phyloP scores from a whole-genome alignment of 192 early-diverging fungal species.

The Coemansia sp. region DNA sequence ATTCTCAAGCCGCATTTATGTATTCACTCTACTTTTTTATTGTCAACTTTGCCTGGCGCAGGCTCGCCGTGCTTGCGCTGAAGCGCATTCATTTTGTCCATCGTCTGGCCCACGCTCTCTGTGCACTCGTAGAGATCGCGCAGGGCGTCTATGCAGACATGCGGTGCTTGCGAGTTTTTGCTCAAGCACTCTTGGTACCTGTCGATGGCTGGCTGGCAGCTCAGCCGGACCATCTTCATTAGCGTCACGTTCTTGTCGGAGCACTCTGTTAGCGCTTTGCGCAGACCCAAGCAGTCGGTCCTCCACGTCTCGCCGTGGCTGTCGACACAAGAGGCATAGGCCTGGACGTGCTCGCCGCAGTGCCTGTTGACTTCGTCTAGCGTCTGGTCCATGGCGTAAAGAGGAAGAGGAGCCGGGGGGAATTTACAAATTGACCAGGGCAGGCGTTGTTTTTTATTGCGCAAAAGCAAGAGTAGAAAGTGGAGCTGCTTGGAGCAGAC shows the following conservation, averaged over 20 bases:
- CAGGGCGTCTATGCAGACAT: constrained; percentile 38
- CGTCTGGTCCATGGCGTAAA: constrained; percentile 41
- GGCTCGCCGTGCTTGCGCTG: constrained; percentile 22
- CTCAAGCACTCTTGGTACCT: constrained; percentile 40
- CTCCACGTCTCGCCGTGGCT: constrained; percentile 42
- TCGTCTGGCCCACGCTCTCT: constrained; percentile 46
- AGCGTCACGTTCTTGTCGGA: constrained; percentile 54
- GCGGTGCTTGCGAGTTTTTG: constrained; percentile 30
- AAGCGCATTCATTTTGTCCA: constrained; percentile 46
- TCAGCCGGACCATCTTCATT: constrained; percentile 51
- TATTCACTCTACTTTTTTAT: neutral
- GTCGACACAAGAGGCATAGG: constrained; percentile 47
- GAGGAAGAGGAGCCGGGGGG: neutral
- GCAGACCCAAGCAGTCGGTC: constrained; percentile 33
- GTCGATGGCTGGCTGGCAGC: constrained; percentile 52
- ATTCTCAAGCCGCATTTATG: neutral
- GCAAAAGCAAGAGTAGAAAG: too few species aligned
- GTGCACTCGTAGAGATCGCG: constrained; percentile 55
- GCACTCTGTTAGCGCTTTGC: constrained; percentile 45
- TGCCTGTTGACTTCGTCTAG: constrained; percentile 55
- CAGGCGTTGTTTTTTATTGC: too few species aligned
- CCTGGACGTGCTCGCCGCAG: constrained; percentile 50
- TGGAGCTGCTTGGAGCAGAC: neutral
- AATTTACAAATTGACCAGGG: neutral
- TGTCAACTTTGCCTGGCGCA: neutral